phyloP scores from a whole-genome alignment of 1,139 yeast species.

The Eremothecium coryli region DNA sequence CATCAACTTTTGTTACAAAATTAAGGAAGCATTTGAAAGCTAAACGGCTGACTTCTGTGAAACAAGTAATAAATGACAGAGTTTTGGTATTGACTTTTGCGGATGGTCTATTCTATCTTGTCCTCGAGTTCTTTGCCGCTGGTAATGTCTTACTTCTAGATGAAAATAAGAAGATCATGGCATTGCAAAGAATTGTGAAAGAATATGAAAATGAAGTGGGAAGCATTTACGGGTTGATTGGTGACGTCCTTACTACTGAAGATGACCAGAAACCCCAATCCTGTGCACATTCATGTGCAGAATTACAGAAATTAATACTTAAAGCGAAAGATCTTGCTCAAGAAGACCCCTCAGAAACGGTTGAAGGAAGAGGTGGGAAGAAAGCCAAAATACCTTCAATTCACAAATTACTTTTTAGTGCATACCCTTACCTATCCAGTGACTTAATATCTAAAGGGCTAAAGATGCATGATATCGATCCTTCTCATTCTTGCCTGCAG shows the following conservation, averaged over 20 bases:
- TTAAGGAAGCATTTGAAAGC: constrained; percentile 79
- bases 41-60: constrained; percentile 61
- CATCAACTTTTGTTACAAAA: constrained; percentile 78
- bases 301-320: constrained; percentile 43
- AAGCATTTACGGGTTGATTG: constrained; percentile 56
- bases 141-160: constrained; percentile 82
- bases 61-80: constrained; percentile 71
- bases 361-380: constrained; percentile 30
- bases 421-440: constrained; percentile 66
- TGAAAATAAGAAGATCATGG: constrained; percentile 53
- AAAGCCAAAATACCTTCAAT: constrained; percentile 43
- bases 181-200: constrained; percentile 69
- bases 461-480: constrained; percentile 38
- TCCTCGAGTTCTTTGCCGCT: constrained; percentile 87
- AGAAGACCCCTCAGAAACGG: constrained; percentile 11
- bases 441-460: constrained; percentile 62
- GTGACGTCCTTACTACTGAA: constrained; percentile 38
- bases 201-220: constrained; percentile 67
- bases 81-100: constrained; percentile 72
- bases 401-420: constrained; percentile 60
- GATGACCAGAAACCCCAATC: constrained; percentile 11
- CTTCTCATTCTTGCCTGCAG: constrained; percentile 36
- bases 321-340: constrained; percentile 33
- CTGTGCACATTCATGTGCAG: constrained; percentile 29
- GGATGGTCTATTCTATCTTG: constrained; percentile 69